A percentile compares a stretch with the other conserved stretches of the same genome.
Evolutionary conservation across 345 rosid species (phyloP).

Genomic region (Ailanthus altissimus): DNA sequence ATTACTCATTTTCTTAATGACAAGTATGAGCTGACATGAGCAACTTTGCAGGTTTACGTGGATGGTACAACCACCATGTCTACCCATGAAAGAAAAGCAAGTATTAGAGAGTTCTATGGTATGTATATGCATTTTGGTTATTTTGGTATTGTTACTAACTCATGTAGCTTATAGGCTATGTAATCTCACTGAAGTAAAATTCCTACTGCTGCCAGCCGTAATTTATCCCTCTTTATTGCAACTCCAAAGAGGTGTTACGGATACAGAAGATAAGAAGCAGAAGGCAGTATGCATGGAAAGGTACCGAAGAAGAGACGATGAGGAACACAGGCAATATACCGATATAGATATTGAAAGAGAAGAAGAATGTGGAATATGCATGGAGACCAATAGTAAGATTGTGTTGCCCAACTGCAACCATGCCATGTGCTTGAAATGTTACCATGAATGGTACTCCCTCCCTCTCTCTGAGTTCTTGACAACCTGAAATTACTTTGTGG

Average conservation of each 20-base stretch:
- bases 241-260: slow-evolving; percentile 59
- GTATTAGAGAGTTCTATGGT: slow-evolving; percentile 73
- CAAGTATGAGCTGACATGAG: slow-evolving; percentile 1
- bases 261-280: slow-evolving; percentile 60
- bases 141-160: not conserved
- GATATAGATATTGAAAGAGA: slow-evolving; percentile 59
- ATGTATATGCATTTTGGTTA: not conserved
- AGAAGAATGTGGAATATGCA: slow-evolving; percentile 74
- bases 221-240: slow-evolving; percentile 67
- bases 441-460: slow-evolving; percentile 54
- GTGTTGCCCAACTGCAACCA: slow-evolving; percentile 67
- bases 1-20: not conserved
- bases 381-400: slow-evolving; percentile 63
- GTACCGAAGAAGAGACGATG: slow-evolving; percentile 55
- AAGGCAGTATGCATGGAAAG: slow-evolving; percentile 55
- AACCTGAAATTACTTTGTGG: not conserved
- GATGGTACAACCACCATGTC: slow-evolving; percentile 74
- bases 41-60: slow-evolving; percentile 52
- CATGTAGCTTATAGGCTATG: not conserved
- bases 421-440: slow-evolving; percentile 69
- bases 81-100: slow-evolving; percentile 59
- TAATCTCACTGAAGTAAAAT: slow-evolving; percentile 16
- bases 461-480: not conserved
- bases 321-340: slow-evolving; percentile 28
- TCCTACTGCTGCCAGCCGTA: slow-evolving; percentile 43